Percentiles rank a stretch among this genome's conserved stretches.
phyloP scores from a whole-genome alignment of 2,329 filamentous ascomycete genomes.

The Grosmannia serpens region DNA sequence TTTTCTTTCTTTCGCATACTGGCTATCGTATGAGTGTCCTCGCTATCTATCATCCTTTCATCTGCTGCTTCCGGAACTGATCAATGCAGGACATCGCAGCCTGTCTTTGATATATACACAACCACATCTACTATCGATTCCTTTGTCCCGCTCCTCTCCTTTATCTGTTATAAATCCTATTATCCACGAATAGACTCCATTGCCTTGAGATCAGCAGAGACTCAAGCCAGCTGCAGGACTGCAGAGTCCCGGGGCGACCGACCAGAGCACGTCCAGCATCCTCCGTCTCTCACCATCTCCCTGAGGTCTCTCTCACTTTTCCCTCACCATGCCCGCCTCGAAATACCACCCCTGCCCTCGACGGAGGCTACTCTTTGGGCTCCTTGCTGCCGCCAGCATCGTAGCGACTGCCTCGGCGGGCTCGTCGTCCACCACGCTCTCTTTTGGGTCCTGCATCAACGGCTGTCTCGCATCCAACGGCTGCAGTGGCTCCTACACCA shows the following conservation, averaged over 20 bases:
- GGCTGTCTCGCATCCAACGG: slow-evolving; percentile 9
- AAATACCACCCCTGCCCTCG: not conserved
- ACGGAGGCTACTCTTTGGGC: not conserved
- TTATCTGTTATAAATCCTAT: not conserved
- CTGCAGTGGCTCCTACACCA: slow-evolving; percentile 6
- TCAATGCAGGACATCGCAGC: not conserved
- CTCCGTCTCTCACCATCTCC: not conserved
- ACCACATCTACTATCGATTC: not conserved
- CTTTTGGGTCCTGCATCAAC: slow-evolving; percentile 10
- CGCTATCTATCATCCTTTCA: not conserved
- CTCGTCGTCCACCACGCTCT: not conserved
- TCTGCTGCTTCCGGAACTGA: not conserved
- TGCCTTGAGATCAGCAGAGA: too few relatives aligned
- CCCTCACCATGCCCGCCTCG: not conserved
- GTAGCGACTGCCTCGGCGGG: not conserved
- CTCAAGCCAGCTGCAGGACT: too few relatives aligned
- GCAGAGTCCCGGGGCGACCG: too few relatives aligned
- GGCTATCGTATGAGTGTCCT: not conserved
- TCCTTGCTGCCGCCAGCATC: not conserved
- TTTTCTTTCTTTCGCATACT: not conserved
- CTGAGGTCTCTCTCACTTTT: not conserved
- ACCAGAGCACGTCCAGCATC: not conserved
- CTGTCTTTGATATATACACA: not conserved
- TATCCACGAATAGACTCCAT: not conserved
- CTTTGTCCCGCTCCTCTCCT: not conserved